These are phyloP conservation scores for Diplosphaera chodatii DNA, from an alignment of 139 green algal species.

Conservation along the genomic window DNA sequence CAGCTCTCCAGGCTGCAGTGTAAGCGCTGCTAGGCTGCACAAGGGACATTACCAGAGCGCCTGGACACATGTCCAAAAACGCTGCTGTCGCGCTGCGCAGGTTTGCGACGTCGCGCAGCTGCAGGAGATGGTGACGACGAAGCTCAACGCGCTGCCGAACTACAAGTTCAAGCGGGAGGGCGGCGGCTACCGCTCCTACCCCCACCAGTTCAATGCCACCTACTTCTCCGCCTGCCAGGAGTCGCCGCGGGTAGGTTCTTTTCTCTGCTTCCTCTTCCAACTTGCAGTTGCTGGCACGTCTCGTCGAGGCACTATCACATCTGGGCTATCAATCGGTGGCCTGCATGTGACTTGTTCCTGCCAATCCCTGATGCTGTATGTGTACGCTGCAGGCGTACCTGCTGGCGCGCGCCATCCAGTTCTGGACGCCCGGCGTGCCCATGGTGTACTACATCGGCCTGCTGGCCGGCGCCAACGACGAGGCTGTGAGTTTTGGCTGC, in stretches of 20 bases:
- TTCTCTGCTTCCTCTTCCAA: no score
- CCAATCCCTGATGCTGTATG: no score
- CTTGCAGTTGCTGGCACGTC: no score
- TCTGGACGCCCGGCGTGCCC: conserved; percentile 47
- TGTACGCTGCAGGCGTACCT: conserved; percentile 22
- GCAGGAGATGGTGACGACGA: conserved; percentile 14
- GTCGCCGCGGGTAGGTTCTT: not conserved
- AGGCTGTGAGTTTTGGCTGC: conserved; percentile 10
- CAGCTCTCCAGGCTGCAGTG: no score
- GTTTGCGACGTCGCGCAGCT: conserved; percentile 27
- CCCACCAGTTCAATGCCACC: conserved; percentile 45
- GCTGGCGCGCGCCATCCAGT: conserved; percentile 40
- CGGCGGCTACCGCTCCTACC: conserved; percentile 3
- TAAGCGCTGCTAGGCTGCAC: no score
- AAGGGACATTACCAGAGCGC: no score
- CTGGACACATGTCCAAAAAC: no score
- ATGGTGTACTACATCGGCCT: conserved; percentile 50
- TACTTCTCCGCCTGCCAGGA: conserved; percentile 33
- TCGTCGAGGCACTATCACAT: no score
- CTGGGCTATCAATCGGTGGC: no score
- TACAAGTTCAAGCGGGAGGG: conserved; percentile 21
- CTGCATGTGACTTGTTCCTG: no score
- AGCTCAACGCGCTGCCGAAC: conserved; percentile 18
- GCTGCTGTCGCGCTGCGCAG: not conserved
- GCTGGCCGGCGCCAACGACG: conserved; percentile 32